Evolutionary conservation across 2,329 filamentous ascomycete species (phyloP).

Genomic region (Xylariaceae sp.): DNA sequence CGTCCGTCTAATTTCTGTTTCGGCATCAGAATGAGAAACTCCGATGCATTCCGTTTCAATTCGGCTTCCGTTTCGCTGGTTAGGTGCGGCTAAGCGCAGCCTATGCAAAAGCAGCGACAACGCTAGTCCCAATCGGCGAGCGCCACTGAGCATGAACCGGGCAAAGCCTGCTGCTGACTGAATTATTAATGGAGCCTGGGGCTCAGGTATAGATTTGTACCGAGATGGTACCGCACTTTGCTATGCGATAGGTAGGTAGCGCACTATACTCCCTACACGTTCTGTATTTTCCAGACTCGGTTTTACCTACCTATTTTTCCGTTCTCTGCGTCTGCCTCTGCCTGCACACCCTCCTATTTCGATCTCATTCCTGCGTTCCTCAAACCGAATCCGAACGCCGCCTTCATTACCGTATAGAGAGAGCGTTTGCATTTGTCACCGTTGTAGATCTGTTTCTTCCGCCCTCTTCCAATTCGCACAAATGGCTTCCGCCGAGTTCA

Average conservation of each 20-base stretch:
- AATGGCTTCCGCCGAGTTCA: slow-evolving; percentile 52
- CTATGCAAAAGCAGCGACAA: too few species aligned
- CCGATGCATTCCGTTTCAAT: too few species aligned
- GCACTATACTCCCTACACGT: neutral
- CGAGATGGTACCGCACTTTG: neutral
- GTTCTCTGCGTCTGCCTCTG: neutral
- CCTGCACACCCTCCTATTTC: neutral
- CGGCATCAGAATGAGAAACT: too few species aligned
- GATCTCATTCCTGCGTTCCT: neutral
- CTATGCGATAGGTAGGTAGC: neutral
- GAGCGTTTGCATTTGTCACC: neutral
- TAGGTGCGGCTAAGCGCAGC: too few species aligned
- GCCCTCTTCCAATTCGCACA: slow-evolving; percentile 20
- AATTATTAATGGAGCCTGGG: neutral
- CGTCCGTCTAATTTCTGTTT: too few species aligned
- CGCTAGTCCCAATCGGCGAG: too few species aligned
- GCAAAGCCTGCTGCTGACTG: too few species aligned
- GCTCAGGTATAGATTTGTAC: neutral
- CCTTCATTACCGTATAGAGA: neutral
- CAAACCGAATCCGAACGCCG: neutral
- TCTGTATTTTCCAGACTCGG: neutral
- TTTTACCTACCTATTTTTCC: neutral
- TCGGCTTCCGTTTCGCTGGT: too few species aligned
- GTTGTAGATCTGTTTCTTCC: slow-evolving; percentile 1
- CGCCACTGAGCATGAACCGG: too few species aligned